Evolutionary conservation across 129 eudicot genomes (phyloP).

Genomic region (sunflower (Helianthus annuus)): DNA sequence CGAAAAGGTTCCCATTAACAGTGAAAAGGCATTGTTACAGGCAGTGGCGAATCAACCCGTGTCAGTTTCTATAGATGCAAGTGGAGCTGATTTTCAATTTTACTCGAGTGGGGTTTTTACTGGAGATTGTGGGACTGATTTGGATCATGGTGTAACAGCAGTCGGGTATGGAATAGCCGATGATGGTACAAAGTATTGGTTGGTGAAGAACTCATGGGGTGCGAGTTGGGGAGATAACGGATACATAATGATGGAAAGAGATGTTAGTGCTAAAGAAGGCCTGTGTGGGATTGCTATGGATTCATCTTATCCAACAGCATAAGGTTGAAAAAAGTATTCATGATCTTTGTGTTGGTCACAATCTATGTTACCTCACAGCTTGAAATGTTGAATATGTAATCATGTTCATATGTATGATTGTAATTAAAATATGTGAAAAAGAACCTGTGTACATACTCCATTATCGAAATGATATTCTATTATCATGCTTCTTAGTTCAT

Average conservation of each 20-base stretch:
- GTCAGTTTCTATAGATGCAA: conserved; percentile 28
- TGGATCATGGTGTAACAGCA: conserved; percentile 26
- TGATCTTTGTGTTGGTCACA: not conserved
- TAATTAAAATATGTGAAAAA: not conserved
- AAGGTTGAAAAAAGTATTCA: not conserved
- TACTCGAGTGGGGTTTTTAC: conserved; percentile 24
- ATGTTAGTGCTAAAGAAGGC: conserved; percentile 21
- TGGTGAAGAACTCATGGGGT: conserved; percentile 51
- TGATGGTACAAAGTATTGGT: conserved; percentile 45
- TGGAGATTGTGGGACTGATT: conserved; percentile 22
- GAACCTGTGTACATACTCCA: not conserved
- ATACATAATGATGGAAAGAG: conserved; percentile 38
- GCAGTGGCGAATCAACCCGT: conserved; percentile 30
- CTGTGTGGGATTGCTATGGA: conserved; percentile 41
- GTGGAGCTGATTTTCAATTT: conserved; percentile 13
- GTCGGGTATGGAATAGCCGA: conserved; percentile 43
- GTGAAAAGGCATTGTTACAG: conserved; percentile 20
- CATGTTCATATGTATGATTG: conserved; percentile 7
- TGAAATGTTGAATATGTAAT: not conserved
- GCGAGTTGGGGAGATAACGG: conserved; percentile 38
- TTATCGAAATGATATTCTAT: not conserved
- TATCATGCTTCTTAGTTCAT: not conserved
- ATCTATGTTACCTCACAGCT: not conserved
- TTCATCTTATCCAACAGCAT: conserved; percentile 39
- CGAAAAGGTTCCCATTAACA: conserved; percentile 26